A percentile compares a stretch with the other conserved stretches of the same genome.
Conservation (phyloP, 306 rosid genomes). For the Inga leiocalycina region DNA sequence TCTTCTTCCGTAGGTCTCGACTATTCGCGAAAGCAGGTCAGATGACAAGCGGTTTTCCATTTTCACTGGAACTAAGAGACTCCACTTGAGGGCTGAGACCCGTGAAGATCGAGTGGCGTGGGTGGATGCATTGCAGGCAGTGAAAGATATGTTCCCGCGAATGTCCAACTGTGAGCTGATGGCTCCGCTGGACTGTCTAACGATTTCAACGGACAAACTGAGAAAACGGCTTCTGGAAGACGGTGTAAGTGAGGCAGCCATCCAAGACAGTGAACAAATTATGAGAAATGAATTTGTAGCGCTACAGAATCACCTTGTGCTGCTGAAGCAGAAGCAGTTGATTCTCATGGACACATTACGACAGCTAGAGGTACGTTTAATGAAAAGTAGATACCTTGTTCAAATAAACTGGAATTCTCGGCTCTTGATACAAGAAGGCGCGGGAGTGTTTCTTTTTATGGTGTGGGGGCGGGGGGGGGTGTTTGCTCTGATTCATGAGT, state of each 20-base stretch:
- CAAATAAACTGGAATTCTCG: constrained; percentile 38
- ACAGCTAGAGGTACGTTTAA: constrained; percentile 80
- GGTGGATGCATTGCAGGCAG: constrained; percentile 92
- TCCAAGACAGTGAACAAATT: constrained; percentile 81
- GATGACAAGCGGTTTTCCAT: constrained; percentile 92
- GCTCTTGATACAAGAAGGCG: constrained; percentile 27
- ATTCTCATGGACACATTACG: constrained; percentile 76
- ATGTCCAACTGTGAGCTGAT: constrained; percentile 89
- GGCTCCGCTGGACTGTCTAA: constrained; percentile 74
- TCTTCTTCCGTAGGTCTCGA: constrained; percentile 64
- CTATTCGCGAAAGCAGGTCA: constrained; percentile 80
- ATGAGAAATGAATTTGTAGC: constrained; percentile 79
- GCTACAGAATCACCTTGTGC: constrained; percentile 73
- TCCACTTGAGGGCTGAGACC: constrained; percentile 86
- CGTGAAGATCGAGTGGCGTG: constrained; percentile 75
- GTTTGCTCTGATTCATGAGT: background rate
- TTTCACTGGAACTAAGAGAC: constrained; percentile 89
- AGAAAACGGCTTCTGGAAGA: constrained; percentile 70
- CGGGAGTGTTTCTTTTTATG: background rate
- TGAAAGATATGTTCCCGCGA: constrained; percentile 91
- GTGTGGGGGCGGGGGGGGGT: too few relatives aligned
- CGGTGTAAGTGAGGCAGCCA: constrained; percentile 68
- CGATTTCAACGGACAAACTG: constrained; percentile 78
- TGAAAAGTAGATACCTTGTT: constrained; percentile 48
- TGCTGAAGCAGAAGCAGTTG: constrained; percentile 89